These are phyloP conservation scores for Podaxis pistillaris DNA, from an alignment of 768 basidiomycete species.

Conservation along the genomic window DNA sequence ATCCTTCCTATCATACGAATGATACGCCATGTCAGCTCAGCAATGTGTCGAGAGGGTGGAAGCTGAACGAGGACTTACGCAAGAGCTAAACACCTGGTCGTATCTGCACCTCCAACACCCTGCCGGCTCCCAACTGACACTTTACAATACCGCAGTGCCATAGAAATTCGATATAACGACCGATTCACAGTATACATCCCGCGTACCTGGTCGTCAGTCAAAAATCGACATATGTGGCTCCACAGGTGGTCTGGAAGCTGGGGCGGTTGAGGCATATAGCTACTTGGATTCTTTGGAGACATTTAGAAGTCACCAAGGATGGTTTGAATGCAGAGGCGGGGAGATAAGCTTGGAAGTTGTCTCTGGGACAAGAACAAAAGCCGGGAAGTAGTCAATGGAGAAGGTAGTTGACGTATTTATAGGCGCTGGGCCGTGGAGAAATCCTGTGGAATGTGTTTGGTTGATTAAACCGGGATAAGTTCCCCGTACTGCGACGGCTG, in stretches of 20 bases:
- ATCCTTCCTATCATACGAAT: not conserved
- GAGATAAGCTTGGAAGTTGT: not conserved
- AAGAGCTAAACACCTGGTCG: not conserved
- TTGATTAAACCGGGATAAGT: too few species aligned
- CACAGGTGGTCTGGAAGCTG: constrained; percentile 9
- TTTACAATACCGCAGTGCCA: constrained; percentile 7
- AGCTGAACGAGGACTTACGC: not conserved
- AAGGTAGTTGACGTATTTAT: not conserved
- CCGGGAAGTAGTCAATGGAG: not conserved
- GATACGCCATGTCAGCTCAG: not conserved
- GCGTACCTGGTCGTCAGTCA: constrained; percentile 10
- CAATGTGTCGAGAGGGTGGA: not conserved
- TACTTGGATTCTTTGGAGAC: not conserved
- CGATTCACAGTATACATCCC: constrained; percentile 9
- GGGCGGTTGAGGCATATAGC: not conserved
- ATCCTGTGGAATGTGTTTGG: too few species aligned
- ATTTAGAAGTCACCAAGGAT: not conserved
- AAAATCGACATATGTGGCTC: constrained; percentile 2
- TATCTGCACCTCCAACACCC: constrained; percentile 1
- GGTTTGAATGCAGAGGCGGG: not conserved
- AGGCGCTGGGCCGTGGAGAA: not conserved
- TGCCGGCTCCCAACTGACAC: not conserved
- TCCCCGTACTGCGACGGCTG: too few species aligned
- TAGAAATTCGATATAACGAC: constrained; percentile 4
- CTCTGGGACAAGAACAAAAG: not conserved